A percentile compares a stretch with the other conserved stretches of the same genome.
phyloP scores from a whole-genome alignment of 1,139 yeast species.

The Taphrina communis region DNA sequence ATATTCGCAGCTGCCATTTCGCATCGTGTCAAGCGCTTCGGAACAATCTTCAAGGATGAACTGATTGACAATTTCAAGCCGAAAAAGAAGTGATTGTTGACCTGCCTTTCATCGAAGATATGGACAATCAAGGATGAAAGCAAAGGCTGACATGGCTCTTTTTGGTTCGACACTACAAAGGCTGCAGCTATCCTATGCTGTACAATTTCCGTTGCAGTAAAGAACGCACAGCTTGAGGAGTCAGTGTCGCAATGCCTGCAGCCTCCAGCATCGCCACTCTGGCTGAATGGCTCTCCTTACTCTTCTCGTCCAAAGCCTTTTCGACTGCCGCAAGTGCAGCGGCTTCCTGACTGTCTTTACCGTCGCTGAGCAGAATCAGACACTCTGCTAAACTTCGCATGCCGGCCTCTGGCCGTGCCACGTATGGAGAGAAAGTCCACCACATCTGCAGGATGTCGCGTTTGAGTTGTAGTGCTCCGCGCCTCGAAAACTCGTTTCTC shows the following conservation, averaged over 20 bases:
- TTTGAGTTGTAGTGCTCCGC: slow-evolving; percentile 41
- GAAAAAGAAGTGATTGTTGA: slow-evolving; percentile 11
- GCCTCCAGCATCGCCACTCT: slow-evolving; percentile 8
- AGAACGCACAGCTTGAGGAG: background rate
- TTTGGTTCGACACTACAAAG: too few relatives aligned
- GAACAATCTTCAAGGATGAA: slow-evolving; percentile 32
- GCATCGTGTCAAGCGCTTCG: slow-evolving; percentile 24
- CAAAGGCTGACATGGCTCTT: too few relatives aligned
- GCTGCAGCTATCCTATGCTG: background rate
- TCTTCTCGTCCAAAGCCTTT: background rate
- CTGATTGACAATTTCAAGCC: slow-evolving; percentile 32
- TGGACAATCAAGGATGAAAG: background rate
- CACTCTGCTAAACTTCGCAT: slow-evolving; percentile 23
- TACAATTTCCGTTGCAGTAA: slow-evolving; percentile 9
- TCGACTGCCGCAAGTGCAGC: background rate
- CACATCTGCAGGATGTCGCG: slow-evolving; percentile 41
- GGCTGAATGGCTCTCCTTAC: background rate
- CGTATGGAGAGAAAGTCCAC: slow-evolving; percentile 32
- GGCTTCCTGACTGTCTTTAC: slow-evolving; percentile 5
- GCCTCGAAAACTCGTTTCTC: slow-evolving; percentile 34
- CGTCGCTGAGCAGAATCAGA: slow-evolving; percentile 13
- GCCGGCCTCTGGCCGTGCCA: slow-evolving; percentile 39
- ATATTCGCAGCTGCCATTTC: slow-evolving; percentile 12
- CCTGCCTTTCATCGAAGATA: background rate
- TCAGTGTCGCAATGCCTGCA: slow-evolving; percentile 3